A percentile compares a stretch with the other conserved stretches of the same genome.
These are phyloP conservation scores for Hyaloscypha variabilis DNA, from an alignment of 495 filamentous ascomycete species.

Conservation along the genomic window DNA sequence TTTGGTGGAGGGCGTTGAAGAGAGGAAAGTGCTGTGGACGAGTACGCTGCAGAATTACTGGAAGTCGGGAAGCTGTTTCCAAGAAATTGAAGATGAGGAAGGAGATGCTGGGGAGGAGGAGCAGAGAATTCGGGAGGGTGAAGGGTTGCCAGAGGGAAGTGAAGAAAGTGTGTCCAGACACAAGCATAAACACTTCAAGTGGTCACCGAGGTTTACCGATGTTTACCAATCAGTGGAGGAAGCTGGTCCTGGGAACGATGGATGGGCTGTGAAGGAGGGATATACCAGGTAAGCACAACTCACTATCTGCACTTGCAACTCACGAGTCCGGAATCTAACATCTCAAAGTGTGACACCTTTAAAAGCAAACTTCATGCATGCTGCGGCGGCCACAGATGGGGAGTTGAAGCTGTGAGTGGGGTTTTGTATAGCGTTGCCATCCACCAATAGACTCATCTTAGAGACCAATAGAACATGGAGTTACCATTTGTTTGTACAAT, in stretches of 20 bases:
- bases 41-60: constrained; percentile 87
- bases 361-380: constrained; percentile 90
- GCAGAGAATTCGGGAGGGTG: constrained; percentile 62
- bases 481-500: constrained; percentile 9
- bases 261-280: constrained; percentile 88
- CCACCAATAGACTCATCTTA: constrained; percentile 32
- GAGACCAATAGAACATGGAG: constrained; percentile 30
- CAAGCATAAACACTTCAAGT: constrained; percentile 88
- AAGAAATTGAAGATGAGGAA: constrained; percentile 66
- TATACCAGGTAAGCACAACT: constrained; percentile 72
- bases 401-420: constrained; percentile 91
- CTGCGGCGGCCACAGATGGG: constrained; percentile 58
- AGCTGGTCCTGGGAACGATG: constrained; percentile 83
- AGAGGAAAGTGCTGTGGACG: constrained; percentile 74
- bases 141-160: constrained; percentile 43
- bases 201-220: constrained; percentile 85
- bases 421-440: constrained; percentile 35
- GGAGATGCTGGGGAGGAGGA: constrained; percentile 65
- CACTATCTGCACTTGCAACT: constrained; percentile 15
- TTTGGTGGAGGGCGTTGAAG: constrained; percentile 66
- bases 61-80: constrained; percentile 79
- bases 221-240: constrained; percentile 83
- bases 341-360: constrained; percentile 78
- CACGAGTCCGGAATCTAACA: constrained; percentile 7
- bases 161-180: constrained; percentile 39